Conservation (phyloP, 345 rosid species). For the Aegle marmelos region DNA sequence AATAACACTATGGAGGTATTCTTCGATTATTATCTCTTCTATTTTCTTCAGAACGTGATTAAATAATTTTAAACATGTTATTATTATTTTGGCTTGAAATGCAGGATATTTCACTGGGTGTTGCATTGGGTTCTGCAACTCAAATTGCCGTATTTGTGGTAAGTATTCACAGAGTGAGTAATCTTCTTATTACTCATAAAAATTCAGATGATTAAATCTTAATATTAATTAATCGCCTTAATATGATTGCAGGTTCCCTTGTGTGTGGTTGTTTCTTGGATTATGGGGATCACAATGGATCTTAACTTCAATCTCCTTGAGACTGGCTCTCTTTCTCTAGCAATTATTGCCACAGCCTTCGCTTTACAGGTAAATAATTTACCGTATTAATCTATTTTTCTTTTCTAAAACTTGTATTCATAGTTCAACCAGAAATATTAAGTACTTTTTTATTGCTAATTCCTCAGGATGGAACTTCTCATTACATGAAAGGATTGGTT, state of each 20-base stretch:
- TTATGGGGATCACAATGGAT: slow-evolving; percentile 73
- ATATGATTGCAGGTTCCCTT: slow-evolving; percentile 56
- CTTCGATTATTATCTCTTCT: too few relatives aligned
- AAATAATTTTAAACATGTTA: not conserved
- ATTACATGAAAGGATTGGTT: slow-evolving; percentile 82
- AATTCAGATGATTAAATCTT: not conserved
- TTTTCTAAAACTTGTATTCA: not conserved
- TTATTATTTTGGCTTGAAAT: not conserved
- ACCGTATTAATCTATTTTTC: not conserved
- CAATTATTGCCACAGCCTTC: slow-evolving; percentile 68
- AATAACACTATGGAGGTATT: not conserved
- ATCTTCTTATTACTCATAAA: not conserved
- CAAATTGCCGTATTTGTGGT: slow-evolving; percentile 86
- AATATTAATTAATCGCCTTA: not conserved
- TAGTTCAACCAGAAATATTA: not conserved
- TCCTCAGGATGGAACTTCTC: slow-evolving; percentile 86
- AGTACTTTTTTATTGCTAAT: not conserved
- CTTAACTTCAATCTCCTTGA: slow-evolving; percentile 78
- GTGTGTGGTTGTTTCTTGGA: slow-evolving; percentile 68
- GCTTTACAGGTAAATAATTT: slow-evolving; percentile 46
- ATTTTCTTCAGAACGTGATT: not conserved
- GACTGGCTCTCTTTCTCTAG: slow-evolving; percentile 71
- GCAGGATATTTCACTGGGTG: slow-evolving; percentile 84
- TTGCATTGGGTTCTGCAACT: slow-evolving; percentile 88
- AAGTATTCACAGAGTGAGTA: slow-evolving; percentile 13